phyloP scores from a whole-genome alignment of 1,284 basidiomycete species.

The Jaminaea rosea region DNA sequence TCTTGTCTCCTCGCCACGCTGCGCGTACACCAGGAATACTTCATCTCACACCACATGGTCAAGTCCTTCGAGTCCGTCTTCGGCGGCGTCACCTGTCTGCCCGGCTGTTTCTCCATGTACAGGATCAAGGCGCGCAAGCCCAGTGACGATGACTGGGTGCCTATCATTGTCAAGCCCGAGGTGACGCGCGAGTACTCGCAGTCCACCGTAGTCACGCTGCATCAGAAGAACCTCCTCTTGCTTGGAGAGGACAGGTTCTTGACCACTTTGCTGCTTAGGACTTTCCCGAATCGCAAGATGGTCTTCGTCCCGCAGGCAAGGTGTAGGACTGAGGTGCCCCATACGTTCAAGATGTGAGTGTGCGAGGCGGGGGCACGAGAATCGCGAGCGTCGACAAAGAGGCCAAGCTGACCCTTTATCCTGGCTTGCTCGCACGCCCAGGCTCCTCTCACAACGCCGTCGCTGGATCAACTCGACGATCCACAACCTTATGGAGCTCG shows the following conservation, averaged over 20 bases:
- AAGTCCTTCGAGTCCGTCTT: conserved; percentile 99
- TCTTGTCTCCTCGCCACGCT: too few relatives aligned
- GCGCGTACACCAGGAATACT: too few relatives aligned
- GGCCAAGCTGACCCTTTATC: too few relatives aligned
- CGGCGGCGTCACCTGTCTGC: conserved; percentile 96
- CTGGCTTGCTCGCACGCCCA: too few relatives aligned
- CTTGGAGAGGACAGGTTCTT: conserved; percentile 98
- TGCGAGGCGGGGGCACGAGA: too few relatives aligned
- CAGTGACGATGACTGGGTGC: conserved; percentile 86
- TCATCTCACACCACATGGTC: conserved; percentile 94
- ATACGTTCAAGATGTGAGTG: conserved; percentile 83
- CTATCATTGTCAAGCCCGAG: conserved; percentile 91
- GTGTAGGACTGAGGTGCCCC: conserved; percentile 90
- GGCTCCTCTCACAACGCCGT: conserved; percentile 89
- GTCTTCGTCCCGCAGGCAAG: conserved; percentile 94
- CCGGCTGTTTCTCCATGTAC: conserved; percentile 99
- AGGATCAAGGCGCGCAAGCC: conserved; percentile 81
- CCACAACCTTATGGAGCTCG: conserved; percentile 98
- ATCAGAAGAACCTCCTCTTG: conserved; percentile 93
- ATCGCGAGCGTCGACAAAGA: too few relatives aligned
- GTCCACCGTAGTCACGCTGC: conserved; percentile 80
- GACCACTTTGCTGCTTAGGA: conserved; percentile 60
- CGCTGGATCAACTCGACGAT: conserved; percentile 99
- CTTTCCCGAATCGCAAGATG: conserved; percentile 93
- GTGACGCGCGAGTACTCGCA: conserved; percentile 97